Evolutionary conservation across 257 asterid genomes (phyloP).

Genomic region (Nicotiana benthamiana): DNA sequence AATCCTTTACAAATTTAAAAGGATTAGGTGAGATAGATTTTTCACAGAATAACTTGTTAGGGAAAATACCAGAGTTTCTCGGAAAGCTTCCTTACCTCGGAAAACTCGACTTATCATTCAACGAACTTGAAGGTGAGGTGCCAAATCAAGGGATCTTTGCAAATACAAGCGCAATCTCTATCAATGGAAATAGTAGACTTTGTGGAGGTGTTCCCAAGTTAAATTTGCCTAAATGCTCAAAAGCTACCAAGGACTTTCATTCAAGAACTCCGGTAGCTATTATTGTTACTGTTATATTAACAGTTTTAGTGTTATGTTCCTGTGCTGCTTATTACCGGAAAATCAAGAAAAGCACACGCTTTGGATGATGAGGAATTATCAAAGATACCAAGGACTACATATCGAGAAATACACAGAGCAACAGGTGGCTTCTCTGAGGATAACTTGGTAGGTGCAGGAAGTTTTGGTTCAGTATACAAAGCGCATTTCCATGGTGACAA

Average conservation of each 20-base stretch:
- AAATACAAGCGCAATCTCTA: constrained; percentile 19
- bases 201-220: constrained; percentile 32
- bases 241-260: neutral
- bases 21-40: constrained; percentile 11
- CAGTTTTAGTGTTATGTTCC: neutral
- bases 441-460: constrained; percentile 31
- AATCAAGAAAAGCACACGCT: constrained; percentile 5
- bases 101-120: constrained; percentile 31
- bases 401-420: constrained; percentile 17
- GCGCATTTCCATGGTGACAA: constrained; percentile 11
- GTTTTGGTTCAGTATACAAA: constrained; percentile 34
- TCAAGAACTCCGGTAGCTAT: constrained; percentile 11
- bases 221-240: constrained; percentile 15
- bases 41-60: constrained; percentile 16
- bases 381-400: constrained; percentile 16
- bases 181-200: constrained; percentile 19
- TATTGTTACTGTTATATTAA: neutral
- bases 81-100: constrained; percentile 14
- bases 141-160: constrained; percentile 28
- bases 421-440: constrained; percentile 31
- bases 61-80: constrained; percentile 14
- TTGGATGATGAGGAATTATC: constrained; percentile 5
- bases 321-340: constrained; percentile 1
- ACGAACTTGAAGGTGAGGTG: constrained; percentile 30
- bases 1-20: constrained; percentile 6